A percentile compares a stretch with the other conserved stretches of the same genome.
Evolutionary conservation across 1,139 yeast species (phyloP).

Genomic region (Yamadazyma conglobata): DNA sequence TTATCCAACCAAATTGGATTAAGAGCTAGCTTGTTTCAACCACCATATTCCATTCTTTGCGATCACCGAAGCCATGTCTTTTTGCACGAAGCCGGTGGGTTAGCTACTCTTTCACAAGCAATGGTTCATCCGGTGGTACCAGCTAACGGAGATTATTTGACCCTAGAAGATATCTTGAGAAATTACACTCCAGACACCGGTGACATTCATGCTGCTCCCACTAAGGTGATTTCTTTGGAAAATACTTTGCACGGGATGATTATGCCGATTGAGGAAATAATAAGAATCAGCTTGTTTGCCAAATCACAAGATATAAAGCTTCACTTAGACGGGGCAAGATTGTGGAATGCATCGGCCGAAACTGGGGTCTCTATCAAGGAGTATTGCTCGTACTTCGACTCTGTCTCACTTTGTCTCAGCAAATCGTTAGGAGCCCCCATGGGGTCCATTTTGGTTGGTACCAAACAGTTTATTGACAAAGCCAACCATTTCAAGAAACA

Average conservation of each 20-base stretch:
- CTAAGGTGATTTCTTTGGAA: slow-evolving; percentile 79
- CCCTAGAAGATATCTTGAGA: slow-evolving; percentile 36
- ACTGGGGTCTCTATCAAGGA: slow-evolving; percentile 68
- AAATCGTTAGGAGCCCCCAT: slow-evolving; percentile 94
- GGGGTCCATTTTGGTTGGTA: slow-evolving; percentile 85
- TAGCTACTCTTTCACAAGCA: slow-evolving; percentile 45
- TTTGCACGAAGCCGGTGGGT: slow-evolving; percentile 44
- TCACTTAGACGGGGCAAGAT: slow-evolving; percentile 94
- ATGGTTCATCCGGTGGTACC: slow-evolving; percentile 42
- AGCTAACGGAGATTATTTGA: slow-evolving; percentile 34
- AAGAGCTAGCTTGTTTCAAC: slow-evolving; percentile 39
- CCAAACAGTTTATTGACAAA: slow-evolving; percentile 54
- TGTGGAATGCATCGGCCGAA: slow-evolving; percentile 85
- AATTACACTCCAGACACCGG: slow-evolving; percentile 56
- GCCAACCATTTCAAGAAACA: slow-evolving; percentile 90
- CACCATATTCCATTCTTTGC: slow-evolving; percentile 44
- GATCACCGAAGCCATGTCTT: slow-evolving; percentile 40
- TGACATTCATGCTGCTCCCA: slow-evolving; percentile 87
- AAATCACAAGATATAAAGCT: slow-evolving; percentile 57
- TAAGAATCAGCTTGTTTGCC: slow-evolving; percentile 71
- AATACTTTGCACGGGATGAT: slow-evolving; percentile 85
- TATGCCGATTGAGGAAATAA: slow-evolving; percentile 77
- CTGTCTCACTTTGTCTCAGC: slow-evolving; percentile 84
- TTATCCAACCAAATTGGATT: slow-evolving; percentile 43
- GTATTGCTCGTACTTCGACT: slow-evolving; percentile 78